Percentiles rank a stretch among this genome's conserved stretches.
phyloP scores from a whole-genome alignment of 106 monocot species.

The Phalaenopsis aphrodite region DNA sequence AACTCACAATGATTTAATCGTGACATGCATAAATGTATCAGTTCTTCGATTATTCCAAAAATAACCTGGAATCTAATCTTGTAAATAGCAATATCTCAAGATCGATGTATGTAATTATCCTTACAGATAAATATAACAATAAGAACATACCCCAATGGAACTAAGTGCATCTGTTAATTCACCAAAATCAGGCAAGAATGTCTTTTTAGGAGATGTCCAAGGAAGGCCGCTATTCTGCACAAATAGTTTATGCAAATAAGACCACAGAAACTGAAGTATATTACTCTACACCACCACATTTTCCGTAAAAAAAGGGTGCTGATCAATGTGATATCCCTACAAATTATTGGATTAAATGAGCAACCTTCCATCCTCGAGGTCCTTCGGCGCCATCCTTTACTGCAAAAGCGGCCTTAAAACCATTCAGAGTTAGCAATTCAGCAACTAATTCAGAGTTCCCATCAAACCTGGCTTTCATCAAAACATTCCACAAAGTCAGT shows the following conservation, averaged over 20 bases:
- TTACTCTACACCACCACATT: too few relatives aligned
- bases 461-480: constrained; percentile 59
- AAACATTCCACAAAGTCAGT: not conserved
- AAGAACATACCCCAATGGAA: constrained; percentile 50
- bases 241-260: constrained; percentile 7
- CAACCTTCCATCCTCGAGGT: constrained; percentile 78
- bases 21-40: too few relatives aligned
- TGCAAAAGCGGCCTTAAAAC: constrained; percentile 89
- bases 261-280: not conserved
- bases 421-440: constrained; percentile 69
- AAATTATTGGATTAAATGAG: constrained; percentile 6
- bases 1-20: too few relatives aligned
- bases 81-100: too few relatives aligned
- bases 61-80: too few relatives aligned
- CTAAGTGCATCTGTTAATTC: constrained; percentile 37
- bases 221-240: constrained; percentile 85
- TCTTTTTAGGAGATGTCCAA: constrained; percentile 66
- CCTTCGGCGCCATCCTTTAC: constrained; percentile 95
- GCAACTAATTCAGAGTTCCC: constrained; percentile 92
- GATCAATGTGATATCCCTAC: not conserved
- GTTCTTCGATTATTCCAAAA: too few relatives aligned
- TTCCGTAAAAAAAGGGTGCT: not conserved
- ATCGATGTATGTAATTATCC: too few relatives aligned
- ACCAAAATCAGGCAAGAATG: constrained; percentile 43
- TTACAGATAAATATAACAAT: not conserved